Conservation (phyloP, 2,329 filamentous ascomycete species). For the Neofusicoccum laricinum region DNA sequence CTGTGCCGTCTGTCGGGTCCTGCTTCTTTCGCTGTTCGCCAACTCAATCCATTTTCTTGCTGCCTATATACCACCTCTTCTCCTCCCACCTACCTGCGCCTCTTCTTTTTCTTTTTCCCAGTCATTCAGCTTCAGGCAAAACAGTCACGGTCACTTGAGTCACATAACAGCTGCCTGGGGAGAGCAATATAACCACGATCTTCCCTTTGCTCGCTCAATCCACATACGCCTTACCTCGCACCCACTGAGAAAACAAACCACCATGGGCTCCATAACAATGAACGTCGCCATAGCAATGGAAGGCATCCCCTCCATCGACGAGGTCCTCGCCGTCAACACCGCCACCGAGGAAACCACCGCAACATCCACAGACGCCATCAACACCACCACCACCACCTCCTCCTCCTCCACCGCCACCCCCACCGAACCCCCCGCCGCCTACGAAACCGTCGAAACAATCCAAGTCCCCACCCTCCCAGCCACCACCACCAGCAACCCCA, state of each 20-base stretch:
- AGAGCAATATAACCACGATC: too few species aligned
- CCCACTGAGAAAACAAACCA: not conserved
- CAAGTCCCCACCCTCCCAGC: not conserved
- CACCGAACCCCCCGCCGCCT: not conserved
- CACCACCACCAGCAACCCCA: not conserved
- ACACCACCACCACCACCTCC: not conserved
- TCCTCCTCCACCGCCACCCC: not conserved
- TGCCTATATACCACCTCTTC: not conserved
- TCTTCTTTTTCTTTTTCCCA: not conserved
- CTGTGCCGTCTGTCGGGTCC: not conserved
- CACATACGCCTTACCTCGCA: not conserved
- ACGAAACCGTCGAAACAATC: slow-evolving; percentile 5
- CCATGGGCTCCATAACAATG: not conserved
- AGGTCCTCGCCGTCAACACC: not conserved
- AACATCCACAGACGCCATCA: not conserved
- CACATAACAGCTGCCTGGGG: too few species aligned
- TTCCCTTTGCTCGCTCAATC: not conserved
- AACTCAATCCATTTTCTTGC: not conserved
- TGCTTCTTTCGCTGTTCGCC: not conserved
- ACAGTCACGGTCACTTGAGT: not conserved
- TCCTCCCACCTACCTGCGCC: not conserved
- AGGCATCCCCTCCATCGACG: slow-evolving; percentile 12
- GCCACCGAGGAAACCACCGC: not conserved
- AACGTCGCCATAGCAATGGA: not conserved
- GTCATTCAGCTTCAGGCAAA: not conserved